Base-by-base conservation (phyloP, 1,284 basidiomycete species). In the Heterobasidion parviporum region DNA sequence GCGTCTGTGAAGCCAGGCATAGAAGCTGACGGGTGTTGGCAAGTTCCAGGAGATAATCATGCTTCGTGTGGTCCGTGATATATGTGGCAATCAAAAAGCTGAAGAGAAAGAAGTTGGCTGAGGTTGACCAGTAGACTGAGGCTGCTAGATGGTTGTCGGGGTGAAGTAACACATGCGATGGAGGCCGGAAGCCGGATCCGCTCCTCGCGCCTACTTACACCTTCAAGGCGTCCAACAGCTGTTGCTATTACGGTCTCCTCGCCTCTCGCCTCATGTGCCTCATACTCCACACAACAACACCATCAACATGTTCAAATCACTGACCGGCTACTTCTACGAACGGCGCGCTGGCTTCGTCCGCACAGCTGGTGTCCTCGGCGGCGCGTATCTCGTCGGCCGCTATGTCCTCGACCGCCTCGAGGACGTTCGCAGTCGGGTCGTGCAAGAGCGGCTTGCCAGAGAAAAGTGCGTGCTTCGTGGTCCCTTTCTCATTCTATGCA, bases 381-480 rank as follows among this genome's bases (percentile, higher is more conserved):
- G 84, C 3, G 70, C 82, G 36, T 95, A 94, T 67, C 64, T 87
- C 34, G 71, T 83, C n/a, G 79, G 79, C 20, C 68, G 76, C 20
- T 94, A 92, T 72, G 74, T 90, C 53, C 66, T 73, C 33, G 75
- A 82, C 52, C 78, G 87, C 46, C 70, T 93, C 45, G 81, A 85
- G 52, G 89, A 94, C 60, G 77, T 86, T 53, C 84, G 89, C 62
- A 80, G 82, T 51, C 78, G 75, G 54, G 72, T 90, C 52, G 74
- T 85, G 61, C 76, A 82, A 60, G 84, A 89, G 53, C 75, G 80
- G 53, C 63, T 74, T n/a, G 87, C 88, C 6, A 78, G 80, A 57
- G 88, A 94, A 59, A 89, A 82, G 91, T 92, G 63, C 61, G 87
- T 75, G 33, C 20, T 26, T 26, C 4, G 26, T 5, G 26, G 33